Base-by-base conservation (phyloP, 2,329 filamentous ascomycete genomes). In the Aureobasidium sp. region DNA sequence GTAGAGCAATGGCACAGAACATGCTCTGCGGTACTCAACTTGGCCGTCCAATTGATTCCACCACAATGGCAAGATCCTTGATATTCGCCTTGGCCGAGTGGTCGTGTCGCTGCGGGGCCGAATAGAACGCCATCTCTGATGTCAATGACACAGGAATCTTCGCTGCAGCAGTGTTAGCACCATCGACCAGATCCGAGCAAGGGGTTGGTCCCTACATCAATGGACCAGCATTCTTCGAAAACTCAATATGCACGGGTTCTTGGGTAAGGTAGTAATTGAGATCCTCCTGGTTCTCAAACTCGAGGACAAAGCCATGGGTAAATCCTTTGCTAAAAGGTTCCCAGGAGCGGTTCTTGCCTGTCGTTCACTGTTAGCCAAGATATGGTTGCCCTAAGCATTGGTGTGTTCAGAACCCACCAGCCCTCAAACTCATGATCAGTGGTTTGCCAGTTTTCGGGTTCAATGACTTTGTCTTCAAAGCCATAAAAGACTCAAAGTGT, bases 1-100 rank as follows among this genome's bases (percentile, higher is more conserved):
- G 72, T 74, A 20, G 66, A 64, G 64, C 73, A 75, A 63, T 74
- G 72, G 47, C 73, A 74, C 27, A 75, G 66, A 13, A 75, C 70
- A 62, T 74, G 72, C 59, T 71, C 67, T 8, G 66, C 66, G 50
- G 65, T 64, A 46, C 61, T 63, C 32, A 66, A 55, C 57, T 64
- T 69, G 12, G 69, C 69, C 15, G 53, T 62, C 70, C 72, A 64
- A 51, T 68, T 68, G 12, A 72, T 63, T 32, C 64, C 66, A 23
- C 68, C 69, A 34, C 73, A 74, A 62, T 75, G 72, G 62, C 73
- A 75, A 5, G 63, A 64, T 1, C 73, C 72, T 17, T 52, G 66
- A 50, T 67, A 69, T 39, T 39, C 50, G 20, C 20, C 50, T 15
- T 52, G 26, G 41, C 37, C 2, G n/a, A 55, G 26, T 5, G 68